Evolutionary conservation across 495 filamentous ascomycete species (phyloP).

Genomic region (Trypethelium eluteriae): DNA sequence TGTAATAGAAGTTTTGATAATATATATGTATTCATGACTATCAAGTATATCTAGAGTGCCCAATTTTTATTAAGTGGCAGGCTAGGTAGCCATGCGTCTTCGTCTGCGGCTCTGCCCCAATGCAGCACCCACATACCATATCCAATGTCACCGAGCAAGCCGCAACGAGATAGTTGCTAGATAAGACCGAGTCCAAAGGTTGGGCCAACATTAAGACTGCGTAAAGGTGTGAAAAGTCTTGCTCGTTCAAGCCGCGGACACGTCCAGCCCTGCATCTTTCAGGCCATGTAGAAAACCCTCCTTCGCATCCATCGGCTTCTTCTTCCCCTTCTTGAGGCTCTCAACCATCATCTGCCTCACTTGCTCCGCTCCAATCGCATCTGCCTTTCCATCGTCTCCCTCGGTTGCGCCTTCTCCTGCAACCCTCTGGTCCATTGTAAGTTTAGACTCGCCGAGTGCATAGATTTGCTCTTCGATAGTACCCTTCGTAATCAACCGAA

Average conservation of each 20-base stretch:
- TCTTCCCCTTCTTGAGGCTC: slow-evolving; percentile 21
- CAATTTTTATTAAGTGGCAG: too few species aligned
- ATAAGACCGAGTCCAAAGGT: not conserved
- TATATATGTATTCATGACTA: too few species aligned
- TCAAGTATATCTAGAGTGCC: too few species aligned
- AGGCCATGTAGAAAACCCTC: slow-evolving; percentile 32
- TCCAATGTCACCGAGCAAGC: not conserved
- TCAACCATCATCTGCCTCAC: slow-evolving; percentile 59
- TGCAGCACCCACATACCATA: not conserved
- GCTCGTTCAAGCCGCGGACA: slow-evolving; percentile 25
- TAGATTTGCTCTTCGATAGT: slow-evolving; percentile 94
- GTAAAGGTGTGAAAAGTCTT: not conserved
- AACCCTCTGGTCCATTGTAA: slow-evolving; percentile 84
- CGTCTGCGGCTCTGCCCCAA: not conserved
- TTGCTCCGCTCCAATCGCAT: slow-evolving; percentile 51
- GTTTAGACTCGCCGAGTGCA: slow-evolving; percentile 79
- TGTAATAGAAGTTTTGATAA: too few species aligned
- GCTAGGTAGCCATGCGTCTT: too few species aligned
- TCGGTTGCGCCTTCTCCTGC: slow-evolving; percentile 46
- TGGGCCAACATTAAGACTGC: too few species aligned
- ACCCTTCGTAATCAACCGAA: slow-evolving; percentile 67
- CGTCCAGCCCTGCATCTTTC: slow-evolving; percentile 32
- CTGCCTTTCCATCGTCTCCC: slow-evolving; percentile 36
- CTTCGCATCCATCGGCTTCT: slow-evolving; percentile 27
- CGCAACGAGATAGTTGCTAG: not conserved